These are phyloP conservation scores for Hygrophoropsis aurantiaca DNA, from an alignment of 768 basidiomycete species.

Conservation along the genomic window DNA sequence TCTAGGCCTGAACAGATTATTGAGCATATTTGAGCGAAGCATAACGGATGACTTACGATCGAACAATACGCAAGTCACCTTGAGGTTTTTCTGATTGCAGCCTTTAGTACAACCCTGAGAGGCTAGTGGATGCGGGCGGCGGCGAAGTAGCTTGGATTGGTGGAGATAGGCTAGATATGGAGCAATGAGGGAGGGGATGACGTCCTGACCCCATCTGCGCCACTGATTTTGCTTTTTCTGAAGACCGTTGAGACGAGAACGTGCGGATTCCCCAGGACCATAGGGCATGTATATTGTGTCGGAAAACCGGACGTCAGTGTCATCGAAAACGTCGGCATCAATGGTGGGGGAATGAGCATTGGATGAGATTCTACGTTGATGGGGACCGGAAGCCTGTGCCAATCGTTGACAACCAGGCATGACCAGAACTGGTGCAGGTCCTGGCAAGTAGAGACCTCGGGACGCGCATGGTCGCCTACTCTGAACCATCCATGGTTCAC, in stretches of 20 bases:
- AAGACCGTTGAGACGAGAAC: not conserved
- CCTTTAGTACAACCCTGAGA: not conserved
- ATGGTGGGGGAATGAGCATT: not conserved
- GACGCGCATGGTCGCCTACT: not conserved
- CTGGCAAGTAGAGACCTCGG: constrained; percentile 1
- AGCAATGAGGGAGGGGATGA: not conserved
- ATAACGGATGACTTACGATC: not conserved
- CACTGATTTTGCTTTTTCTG: not conserved
- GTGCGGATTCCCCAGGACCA: not conserved
- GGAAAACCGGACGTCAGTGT: not conserved
- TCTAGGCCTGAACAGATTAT: too few relatives aligned
- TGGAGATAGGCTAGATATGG: not conserved
- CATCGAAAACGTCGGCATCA: not conserved
- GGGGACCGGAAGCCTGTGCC: not conserved
- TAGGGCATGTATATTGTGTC: not conserved
- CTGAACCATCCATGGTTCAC: not conserved
- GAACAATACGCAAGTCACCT: not conserved
- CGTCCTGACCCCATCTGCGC: not conserved
- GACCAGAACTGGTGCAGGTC: not conserved
- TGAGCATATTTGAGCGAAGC: too few relatives aligned
- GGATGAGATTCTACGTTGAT: not conserved
- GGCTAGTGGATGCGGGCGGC: not conserved
- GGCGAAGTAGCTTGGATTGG: not conserved
- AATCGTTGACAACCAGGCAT: not conserved
- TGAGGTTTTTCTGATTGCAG: not conserved